Percentiles rank a stretch among this genome's conserved stretches.
phyloP scores from a whole-genome alignment of 805 yeast genomes.

The Scheffersomyces lignosus region DNA sequence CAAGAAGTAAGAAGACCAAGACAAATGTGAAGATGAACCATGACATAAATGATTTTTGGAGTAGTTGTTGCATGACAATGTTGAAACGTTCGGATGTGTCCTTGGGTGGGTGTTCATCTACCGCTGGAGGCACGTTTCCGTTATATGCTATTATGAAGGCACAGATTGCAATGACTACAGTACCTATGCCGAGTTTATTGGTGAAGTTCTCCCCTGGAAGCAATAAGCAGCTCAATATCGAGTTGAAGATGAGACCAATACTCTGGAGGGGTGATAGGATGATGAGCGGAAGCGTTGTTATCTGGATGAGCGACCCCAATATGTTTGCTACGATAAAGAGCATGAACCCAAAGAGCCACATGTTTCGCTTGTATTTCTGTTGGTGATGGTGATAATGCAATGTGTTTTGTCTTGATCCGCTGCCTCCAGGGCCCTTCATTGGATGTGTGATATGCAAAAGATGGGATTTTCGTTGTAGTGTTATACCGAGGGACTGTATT shows the following conservation, averaged over 20 bases:
- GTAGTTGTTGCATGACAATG: conserved; percentile 36
- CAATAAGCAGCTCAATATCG: conserved; percentile 63
- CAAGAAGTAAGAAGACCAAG: conserved; percentile 22
- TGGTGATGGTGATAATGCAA: conserved; percentile 26
- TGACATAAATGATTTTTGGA: conserved; percentile 47
- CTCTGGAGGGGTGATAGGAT: conserved; percentile 82
- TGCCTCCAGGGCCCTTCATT: conserved; percentile 10
- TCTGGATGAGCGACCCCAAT: conserved; percentile 79
- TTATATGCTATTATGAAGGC: conserved; percentile 76
- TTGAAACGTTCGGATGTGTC: conserved; percentile 33
- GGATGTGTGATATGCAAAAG: conserved; percentile 31
- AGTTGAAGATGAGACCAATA: conserved; percentile 83
- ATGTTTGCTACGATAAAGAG: conserved; percentile 73
- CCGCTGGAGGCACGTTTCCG: conserved; percentile 53
- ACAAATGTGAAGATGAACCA: conserved; percentile 53
- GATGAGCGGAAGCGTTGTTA: conserved; percentile 79
- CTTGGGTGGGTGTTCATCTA: conserved; percentile 15
- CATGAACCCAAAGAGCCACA: conserved; percentile 76
- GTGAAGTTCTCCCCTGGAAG: conserved; percentile 72
- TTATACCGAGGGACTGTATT: conserved; percentile 77
- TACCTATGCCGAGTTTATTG: conserved; percentile 56
- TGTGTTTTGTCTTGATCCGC: conserved; percentile 16
- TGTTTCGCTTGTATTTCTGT: conserved; percentile 44
- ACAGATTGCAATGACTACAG: conserved; percentile 66
- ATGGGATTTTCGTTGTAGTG: conserved; percentile 79